Evolutionary conservation across 805 yeast species (phyloP).

Genomic region (Barnettozyma wickerhamii): DNA sequence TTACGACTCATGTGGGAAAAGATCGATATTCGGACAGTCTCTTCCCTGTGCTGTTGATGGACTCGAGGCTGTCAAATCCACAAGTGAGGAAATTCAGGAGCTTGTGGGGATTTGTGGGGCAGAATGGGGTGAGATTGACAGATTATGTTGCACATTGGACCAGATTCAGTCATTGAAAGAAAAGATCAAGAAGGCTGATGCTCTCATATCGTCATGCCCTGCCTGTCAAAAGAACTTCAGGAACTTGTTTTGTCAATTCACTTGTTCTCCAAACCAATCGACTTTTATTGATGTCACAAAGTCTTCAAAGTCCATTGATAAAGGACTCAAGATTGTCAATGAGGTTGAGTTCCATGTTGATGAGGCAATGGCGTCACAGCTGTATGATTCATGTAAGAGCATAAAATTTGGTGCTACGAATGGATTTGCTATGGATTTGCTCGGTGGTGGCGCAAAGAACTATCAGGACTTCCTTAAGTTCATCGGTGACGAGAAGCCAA

Average conservation of each 20-base stretch:
- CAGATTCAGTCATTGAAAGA: slow-evolving; percentile 56
- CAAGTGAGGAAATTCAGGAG: slow-evolving; percentile 36
- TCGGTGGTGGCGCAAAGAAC: slow-evolving; percentile 94
- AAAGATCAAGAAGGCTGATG: slow-evolving; percentile 70
- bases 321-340: slow-evolving; percentile 55
- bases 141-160: slow-evolving; percentile 65
- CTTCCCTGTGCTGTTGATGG: slow-evolving; percentile 73
- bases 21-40: slow-evolving; percentile 68
- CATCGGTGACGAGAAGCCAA: slow-evolving; percentile 90
- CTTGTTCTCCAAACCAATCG: slow-evolving; percentile 85
- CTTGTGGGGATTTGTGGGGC: slow-evolving; percentile 68
- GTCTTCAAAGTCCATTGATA: slow-evolving; percentile 40
- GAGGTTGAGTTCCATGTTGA: slow-evolving; percentile 65
- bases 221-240: slow-evolving; percentile 87
- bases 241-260: slow-evolving; percentile 79
- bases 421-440: slow-evolving; percentile 93
- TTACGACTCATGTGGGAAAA: slow-evolving; percentile 65
- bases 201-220: slow-evolving; percentile 84
- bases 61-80: slow-evolving; percentile 43
- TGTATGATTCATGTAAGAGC: slow-evolving; percentile 82
- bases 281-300: slow-evolving; percentile 65
- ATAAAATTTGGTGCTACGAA: slow-evolving; percentile 92
- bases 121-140: slow-evolving; percentile 45
- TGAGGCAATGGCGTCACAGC: slow-evolving; percentile 51
- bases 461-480: slow-evolving; percentile 75